phyloP scores from a whole-genome alignment of 176 grass and related monocot species.

The Musa beccarii region DNA sequence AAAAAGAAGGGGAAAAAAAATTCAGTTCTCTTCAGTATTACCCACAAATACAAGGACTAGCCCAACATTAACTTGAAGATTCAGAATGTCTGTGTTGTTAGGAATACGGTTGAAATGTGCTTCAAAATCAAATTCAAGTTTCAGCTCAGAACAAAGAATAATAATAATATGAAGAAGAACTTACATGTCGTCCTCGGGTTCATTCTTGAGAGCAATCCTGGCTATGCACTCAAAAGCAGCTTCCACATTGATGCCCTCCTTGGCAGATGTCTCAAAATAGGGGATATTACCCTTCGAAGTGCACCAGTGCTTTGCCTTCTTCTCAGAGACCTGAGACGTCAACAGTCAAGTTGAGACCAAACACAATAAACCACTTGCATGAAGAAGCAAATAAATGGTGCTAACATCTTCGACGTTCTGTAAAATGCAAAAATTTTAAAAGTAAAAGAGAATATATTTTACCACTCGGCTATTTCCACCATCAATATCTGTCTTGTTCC shows the following conservation, averaged over 20 bases:
- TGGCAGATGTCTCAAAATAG: conserved; percentile 95
- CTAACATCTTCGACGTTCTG: neutral
- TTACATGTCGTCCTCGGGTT: conserved; percentile 95
- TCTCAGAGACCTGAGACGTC: conserved; percentile 71
- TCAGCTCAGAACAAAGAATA: neutral
- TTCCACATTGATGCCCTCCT: conserved; percentile 88
- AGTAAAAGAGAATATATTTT: conserved; percentile 9
- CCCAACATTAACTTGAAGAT: too few relatives aligned
- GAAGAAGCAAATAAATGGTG: neutral
- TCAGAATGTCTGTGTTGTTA: too few relatives aligned
- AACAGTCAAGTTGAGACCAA: conserved; percentile 5
- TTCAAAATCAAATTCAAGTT: neutral
- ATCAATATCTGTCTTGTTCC: conserved; percentile 80
- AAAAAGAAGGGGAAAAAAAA: too few relatives aligned
- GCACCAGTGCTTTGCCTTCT: conserved; percentile 90
- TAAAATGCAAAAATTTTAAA: neutral
- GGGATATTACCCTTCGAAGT: conserved; percentile 91
- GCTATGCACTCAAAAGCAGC: conserved; percentile 90
- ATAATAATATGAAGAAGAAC: conserved; percentile 5
- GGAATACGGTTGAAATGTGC: too few relatives aligned
- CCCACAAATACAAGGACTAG: too few relatives aligned
- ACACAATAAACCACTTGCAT: neutral
- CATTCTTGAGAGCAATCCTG: conserved; percentile 84
- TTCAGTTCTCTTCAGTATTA: too few relatives aligned
- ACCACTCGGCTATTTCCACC: conserved; percentile 65